These are phyloP conservation scores for Tricholoma bakamatsutake DNA, from an alignment of 768 basidiomycete species.

Conservation along the genomic window DNA sequence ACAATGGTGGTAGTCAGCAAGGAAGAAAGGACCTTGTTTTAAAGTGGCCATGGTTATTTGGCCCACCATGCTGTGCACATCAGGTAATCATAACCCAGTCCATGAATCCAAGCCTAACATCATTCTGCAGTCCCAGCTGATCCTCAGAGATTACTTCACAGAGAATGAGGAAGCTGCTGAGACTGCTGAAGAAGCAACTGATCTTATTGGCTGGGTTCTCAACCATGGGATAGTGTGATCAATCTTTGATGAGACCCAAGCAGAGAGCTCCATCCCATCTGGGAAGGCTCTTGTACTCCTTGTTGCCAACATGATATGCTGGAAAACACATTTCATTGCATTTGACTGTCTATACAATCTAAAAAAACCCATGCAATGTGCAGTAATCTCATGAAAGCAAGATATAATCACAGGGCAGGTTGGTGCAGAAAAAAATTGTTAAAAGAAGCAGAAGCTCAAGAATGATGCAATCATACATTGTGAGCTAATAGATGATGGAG, in stretches of 20 bases:
- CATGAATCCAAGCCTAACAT: too few relatives aligned
- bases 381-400: constrained; percentile 12
- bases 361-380: constrained; percentile 15
- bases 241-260: constrained; percentile 18
- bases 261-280: constrained; percentile 9
- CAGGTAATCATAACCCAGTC: too few relatives aligned
- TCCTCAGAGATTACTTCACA: constrained; percentile 19
- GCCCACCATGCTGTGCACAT: too few relatives aligned
- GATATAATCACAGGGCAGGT: constrained; percentile 22
- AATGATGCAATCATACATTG: constrained; percentile 14
- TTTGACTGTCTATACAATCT: constrained; percentile 18
- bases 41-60: constrained; percentile 11
- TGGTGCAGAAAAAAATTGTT: constrained; percentile 21
- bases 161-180: constrained; percentile 15
- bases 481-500: constrained; percentile 17
- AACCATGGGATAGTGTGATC: constrained; percentile 19
- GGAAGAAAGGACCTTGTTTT: constrained; percentile 19
- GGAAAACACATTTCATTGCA: constrained; percentile 23
- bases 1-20: constrained; percentile 21
- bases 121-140: constrained; percentile 15
- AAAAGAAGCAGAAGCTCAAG: constrained; percentile 15
- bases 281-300: constrained; percentile 17
- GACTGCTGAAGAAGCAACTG: constrained; percentile 19
- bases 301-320: constrained; percentile 23
- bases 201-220: constrained; percentile 20